Evolutionary conservation across 257 asterid species (phyloP).

Genomic region (Rehmannia glutinosa): DNA sequence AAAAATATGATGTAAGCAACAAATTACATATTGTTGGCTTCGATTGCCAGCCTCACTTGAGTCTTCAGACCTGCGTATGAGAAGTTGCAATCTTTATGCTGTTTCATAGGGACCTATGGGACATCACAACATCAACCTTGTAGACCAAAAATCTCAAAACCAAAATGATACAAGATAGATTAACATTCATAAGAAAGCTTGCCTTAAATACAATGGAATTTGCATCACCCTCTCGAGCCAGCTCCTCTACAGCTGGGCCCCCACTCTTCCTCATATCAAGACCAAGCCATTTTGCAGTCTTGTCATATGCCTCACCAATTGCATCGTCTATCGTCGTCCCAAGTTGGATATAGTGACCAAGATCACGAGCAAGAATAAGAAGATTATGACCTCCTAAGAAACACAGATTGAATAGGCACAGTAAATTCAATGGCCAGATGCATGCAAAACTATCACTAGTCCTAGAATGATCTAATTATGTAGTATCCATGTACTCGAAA

Average conservation of each 20-base stretch:
- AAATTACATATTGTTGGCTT: slow-evolving; percentile 74
- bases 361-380: slow-evolving; percentile 87
- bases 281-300: slow-evolving; percentile 99
- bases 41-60: slow-evolving; percentile 95
- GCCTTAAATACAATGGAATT: slow-evolving; percentile 62
- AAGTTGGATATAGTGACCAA: slow-evolving; percentile 89
- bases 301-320: slow-evolving; percentile 98
- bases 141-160: neutral
- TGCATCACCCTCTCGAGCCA: slow-evolving; percentile 89
- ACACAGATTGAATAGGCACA: neutral
- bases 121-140: slow-evolving; percentile 24
- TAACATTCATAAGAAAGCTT: slow-evolving; percentile 24
- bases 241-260: slow-evolving; percentile 97
- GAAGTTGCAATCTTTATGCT: slow-evolving; percentile 94
- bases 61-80: slow-evolving; percentile 98
- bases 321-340: slow-evolving; percentile 98
- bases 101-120: slow-evolving; percentile 94
- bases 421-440: no score
- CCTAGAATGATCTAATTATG: no score
- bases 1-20: no score
- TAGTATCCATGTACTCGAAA: no score
- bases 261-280: slow-evolving; percentile 97
- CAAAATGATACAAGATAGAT: neutral
- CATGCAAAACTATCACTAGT: no score
- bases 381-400: slow-evolving; percentile 93